These are phyloP conservation scores for Selenicereus undatus DNA, from an alignment of 148 eudicot species.

Conservation along the genomic window DNA sequence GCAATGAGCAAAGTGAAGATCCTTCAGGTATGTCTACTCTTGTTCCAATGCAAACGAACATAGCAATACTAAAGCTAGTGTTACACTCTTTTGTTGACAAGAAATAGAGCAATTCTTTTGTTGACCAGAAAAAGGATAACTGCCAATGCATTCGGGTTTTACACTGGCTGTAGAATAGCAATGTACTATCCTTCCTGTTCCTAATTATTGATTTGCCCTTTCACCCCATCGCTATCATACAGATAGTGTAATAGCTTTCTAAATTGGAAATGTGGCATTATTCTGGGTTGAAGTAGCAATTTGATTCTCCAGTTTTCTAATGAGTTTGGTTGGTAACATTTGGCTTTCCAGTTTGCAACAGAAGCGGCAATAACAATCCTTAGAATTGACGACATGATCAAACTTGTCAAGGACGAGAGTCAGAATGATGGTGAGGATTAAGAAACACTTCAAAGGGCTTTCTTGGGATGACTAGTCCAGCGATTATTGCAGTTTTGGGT, in stretches of 20 bases:
- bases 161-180: no score
- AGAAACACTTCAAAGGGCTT: not conserved
- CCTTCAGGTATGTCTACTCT: constrained; percentile 50
- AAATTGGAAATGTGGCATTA: no score
- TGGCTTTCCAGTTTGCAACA: constrained; percentile 74
- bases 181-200: no score
- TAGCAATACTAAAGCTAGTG: no score
- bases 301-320: no score
- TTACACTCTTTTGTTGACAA: no score
- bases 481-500: constrained; percentile 21
- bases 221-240: no score
- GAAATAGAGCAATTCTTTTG: not conserved
- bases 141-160: no score
- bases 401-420: constrained; percentile 82
- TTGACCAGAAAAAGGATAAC: no score
- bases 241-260: no score
- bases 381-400: constrained; percentile 96
- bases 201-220: no score
- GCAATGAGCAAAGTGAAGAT: constrained; percentile 99
- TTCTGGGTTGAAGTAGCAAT: no score
- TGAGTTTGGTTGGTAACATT: not conserved
- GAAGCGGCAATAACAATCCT: constrained; percentile 99
- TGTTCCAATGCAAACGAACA: not conserved
- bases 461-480: not conserved
- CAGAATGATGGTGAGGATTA: constrained; percentile 46